phyloP scores from a whole-genome alignment of 1,284 basidiomycete genomes.

The Sanguinoderma infundibulare region DNA sequence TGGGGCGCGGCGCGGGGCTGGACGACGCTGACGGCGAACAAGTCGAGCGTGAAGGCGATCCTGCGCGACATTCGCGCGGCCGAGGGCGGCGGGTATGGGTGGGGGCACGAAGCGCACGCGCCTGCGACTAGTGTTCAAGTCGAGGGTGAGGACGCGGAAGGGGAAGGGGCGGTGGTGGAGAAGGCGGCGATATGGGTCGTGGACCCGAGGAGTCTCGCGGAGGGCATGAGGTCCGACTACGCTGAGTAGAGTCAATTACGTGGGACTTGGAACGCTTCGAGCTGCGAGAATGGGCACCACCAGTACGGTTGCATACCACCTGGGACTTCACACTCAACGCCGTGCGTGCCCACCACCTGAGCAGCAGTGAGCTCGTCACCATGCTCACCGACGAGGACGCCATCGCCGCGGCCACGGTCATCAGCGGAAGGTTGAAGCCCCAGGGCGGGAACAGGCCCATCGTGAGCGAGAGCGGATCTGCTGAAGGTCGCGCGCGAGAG shows the following conservation, averaged over 20 bases:
- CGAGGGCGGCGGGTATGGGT: conserved; percentile 34
- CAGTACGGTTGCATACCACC: no score
- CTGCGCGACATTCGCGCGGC: conserved; percentile 56
- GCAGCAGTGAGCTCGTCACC: conserved; percentile 87
- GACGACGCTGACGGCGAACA: conserved; percentile 85
- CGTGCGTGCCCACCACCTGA: conserved; percentile 88
- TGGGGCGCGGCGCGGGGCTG: conserved; percentile 71
- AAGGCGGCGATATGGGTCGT: conserved; percentile 71
- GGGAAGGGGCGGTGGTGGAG: conserved; percentile 21
- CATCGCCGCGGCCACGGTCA: conserved; percentile 98
- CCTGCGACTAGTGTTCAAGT: no score
- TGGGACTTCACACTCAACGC: conserved; percentile 63
- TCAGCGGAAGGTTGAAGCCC: conserved; percentile 93
- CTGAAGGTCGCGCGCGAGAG: conserved; percentile 89
- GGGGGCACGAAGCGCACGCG: conserved; percentile 9
- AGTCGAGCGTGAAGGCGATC: conserved; percentile 76
- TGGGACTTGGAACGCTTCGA: neutral
- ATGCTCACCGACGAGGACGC: conserved; percentile 98
- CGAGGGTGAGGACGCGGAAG: no score
- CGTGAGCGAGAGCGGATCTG: conserved; percentile 93
- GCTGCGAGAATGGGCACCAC: no score
- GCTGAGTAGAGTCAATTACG: neutral
- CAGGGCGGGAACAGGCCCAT: conserved; percentile 97
- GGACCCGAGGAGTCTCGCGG: conserved; percentile 76
- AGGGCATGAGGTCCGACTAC: conserved; percentile 60